Evolutionary conservation across 177 flowering plant genomes (phyloP).

Genomic region (Telopea speciosissima): DNA sequence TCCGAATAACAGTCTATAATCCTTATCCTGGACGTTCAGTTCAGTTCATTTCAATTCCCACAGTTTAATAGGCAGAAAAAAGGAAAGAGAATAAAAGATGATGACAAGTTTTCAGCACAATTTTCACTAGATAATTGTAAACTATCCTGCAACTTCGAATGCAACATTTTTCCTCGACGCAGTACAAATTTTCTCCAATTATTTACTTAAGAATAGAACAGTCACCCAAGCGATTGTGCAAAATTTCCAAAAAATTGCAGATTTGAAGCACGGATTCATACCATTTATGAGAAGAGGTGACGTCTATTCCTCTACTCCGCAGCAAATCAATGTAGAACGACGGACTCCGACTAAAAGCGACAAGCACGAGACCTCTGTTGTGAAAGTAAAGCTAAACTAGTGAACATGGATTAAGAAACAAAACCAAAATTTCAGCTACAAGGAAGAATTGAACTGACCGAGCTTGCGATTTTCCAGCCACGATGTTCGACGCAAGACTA

Average conservation of each 20-base stretch:
- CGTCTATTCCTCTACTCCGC: constrained; percentile 43
- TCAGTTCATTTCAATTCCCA: background rate
- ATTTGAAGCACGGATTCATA: constrained; percentile 12
- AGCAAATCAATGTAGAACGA: constrained; percentile 53
- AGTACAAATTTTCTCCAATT: too few species aligned
- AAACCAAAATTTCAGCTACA: background rate
- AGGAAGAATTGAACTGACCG: constrained; percentile 25
- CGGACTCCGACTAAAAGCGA: constrained; percentile 59
- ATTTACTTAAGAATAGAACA: too few species aligned
- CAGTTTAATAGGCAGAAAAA: constrained; percentile 1
- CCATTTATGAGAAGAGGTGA: constrained; percentile 44
- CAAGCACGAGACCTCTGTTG: constrained; percentile 64
- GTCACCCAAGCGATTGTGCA: too few species aligned
- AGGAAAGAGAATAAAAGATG: background rate
- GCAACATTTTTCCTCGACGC: too few species aligned
- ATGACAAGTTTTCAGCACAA: background rate
- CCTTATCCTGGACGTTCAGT: constrained; percentile 39
- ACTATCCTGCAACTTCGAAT: background rate
- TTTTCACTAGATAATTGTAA: background rate
- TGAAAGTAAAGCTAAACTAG: background rate
- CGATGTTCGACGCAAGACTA: constrained; percentile 41
- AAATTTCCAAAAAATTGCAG: background rate
- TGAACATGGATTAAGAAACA: background rate
- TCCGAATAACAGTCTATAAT: constrained; percentile 87
- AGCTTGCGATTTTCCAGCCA: constrained; percentile 64